Evolutionary conservation across 257 asterid species (phyloP), one percentile per base, ranked within the genome.

Genomic region (Jaltomata sinuosa): DNA sequence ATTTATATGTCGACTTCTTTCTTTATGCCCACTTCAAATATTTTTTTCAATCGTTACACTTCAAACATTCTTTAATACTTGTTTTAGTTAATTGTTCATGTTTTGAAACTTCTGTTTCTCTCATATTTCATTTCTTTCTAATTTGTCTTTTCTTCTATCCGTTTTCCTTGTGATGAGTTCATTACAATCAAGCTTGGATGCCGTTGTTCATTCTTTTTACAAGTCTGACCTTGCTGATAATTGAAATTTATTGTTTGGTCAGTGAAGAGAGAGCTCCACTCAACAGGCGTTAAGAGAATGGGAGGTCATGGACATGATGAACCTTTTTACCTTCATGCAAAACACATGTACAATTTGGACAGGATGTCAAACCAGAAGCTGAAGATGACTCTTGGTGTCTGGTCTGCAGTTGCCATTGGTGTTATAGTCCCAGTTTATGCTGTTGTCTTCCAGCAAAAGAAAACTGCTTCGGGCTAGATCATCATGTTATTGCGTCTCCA

Each of bases 261-360:
- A 94, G 97, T 81, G 86, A 88, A 81, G 84, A 90, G 94, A 90
- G 97, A 92, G 61, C 85, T 94, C 84, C 98, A 95, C 85, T 91
- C 99, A 84, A 94, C 94, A 19, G 84, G 91, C 12, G 86, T 89
- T 52, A 94, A 90, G 92, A 88, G 87, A 87, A 95, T 95, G 99
- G 97, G 98, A 77, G 97, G 95, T n/a, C 98, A 90, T 82, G 97
- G 97, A 22, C 97, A 95, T 38, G 97, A 94, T 9, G 98, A 92
- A 89, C 97, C 96, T 8, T 93, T 31, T 84, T 95, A 95, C 90
- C 88, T 95, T 59, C 99, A 95, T 21, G 94, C 98, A n/a, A 94
- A 95, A 88, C 98, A 93, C 93, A 95, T 95, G 98, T 94, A 94
- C 94, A 95, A 95, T 92, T 87, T 95, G 91, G 97, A 95, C 89